Base-by-base conservation (phyloP, 176 grass and related monocot genomes). In the Thinopyrum elongatum region DNA sequence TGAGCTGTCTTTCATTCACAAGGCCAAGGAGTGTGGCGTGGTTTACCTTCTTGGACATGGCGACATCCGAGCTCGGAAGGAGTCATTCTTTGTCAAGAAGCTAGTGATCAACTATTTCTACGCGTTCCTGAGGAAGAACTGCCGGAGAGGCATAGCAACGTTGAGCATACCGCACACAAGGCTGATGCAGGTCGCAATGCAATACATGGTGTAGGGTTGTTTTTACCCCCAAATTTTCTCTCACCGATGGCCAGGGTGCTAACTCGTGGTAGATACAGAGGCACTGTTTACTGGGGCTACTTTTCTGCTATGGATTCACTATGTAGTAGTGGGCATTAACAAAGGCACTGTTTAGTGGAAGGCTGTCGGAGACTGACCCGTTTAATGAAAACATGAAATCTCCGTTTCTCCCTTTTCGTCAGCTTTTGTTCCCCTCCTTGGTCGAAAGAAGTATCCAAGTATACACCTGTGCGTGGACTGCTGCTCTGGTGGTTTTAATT, bases 101-200 rank as follows among this genome's bases (percentile, higher is more conserved):
- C 75, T 99, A 44, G 97, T 99, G 79, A 96, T 96, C 61, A 99
- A 99, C 85, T 99, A 99, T 78, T 96, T 99, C 57, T 96, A 96
- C 14, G 84, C 97, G 0, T 99, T 99, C 81, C 59, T 99, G 86
- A 95, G 94, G 78, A 99, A 90, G 76, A 99, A 99, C 79, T 92
- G 94, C 89, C 86, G 97, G 80, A 94, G 97, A 78, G 97, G 97
- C 41, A 91, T 88, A 19, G 94, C 92, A 0, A 89, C 94, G 2
- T 25, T 99, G 81, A 92, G 88, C 38, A 82, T 99, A 80, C 94
- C 94, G 14, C 90, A 91, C 81, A 92, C 92, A 15, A 92, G 90
- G 84, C 80, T 96, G 79, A 95, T 99, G 97, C 97, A 87, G 83
- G 97, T 96, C n/a, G 88, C 89, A 21, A 99, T 99, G 97, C 94